phyloP scores from a whole-genome alignment of 108 stramenopile genomes.

The Thalassiosira profunda region DNA sequence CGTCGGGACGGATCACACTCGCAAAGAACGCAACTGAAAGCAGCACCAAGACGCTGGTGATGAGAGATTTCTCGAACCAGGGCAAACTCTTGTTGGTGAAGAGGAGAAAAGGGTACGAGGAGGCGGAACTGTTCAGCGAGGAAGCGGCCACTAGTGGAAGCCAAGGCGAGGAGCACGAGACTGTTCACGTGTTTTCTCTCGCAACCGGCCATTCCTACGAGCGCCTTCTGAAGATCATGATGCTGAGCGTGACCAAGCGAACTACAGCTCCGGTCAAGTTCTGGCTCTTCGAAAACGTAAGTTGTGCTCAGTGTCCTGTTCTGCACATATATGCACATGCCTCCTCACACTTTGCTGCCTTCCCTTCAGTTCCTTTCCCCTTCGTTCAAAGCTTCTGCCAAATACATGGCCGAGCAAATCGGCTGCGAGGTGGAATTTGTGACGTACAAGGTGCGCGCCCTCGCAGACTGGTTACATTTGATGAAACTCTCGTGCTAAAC shows the following conservation, averaged over 20 bases:
- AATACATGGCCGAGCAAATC: constrained; percentile 80
- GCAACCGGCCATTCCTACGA: constrained; percentile 99
- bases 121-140: constrained; percentile 63
- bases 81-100: constrained; percentile 64
- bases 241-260: constrained; percentile 97
- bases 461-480: background rate
- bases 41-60: constrained; percentile 57
- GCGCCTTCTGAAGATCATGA: constrained; percentile 98
- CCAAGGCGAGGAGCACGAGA: constrained; percentile 57
- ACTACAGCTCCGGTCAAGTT: constrained; percentile 97
- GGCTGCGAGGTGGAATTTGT: constrained; percentile 92
- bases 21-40: constrained; percentile 24
- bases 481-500: background rate
- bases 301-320: constrained; percentile 25
- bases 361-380: constrained; percentile 80
- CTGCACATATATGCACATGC: too few species aligned
- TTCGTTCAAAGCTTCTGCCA: constrained; percentile 91
- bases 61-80: constrained; percentile 71
- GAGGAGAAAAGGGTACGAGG: constrained; percentile 65
- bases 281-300: constrained; percentile 97
- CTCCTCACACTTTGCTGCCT: background rate
- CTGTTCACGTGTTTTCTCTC: constrained; percentile 97
- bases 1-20: constrained; percentile 15
- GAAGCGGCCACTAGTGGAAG: constrained; percentile 26
- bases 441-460: constrained; percentile 36